Evolutionary conservation across 1,284 basidiomycete genomes (phyloP), one percentile per base, ranked within the genome.

Genomic region (Ceratobasidium sp.): DNA sequence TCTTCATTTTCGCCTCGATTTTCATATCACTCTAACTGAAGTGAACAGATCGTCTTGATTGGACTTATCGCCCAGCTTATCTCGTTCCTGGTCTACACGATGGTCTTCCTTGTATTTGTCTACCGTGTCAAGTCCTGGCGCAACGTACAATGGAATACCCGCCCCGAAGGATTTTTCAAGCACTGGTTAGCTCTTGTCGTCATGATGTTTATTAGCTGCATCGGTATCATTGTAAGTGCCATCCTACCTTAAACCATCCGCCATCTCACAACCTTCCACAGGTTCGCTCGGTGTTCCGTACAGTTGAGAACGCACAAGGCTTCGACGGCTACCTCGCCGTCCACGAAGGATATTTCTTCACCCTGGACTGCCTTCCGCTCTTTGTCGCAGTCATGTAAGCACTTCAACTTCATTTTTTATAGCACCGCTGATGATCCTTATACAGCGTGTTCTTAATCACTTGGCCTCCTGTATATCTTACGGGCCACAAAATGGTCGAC

Each of bases 41-140:
- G 22, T 50, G 78, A 78, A 17, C 78, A 91, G 87, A 85, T 92
- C 24, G 91, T 92, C 81, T 83, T 93, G 22, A 81, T 81, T 15
- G 82, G 82, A 75, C 80, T 83, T 59, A 79, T 79, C 44, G 76
- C 80, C 4, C 82, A 83, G 67, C 80, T 85, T 75, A 81, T 80
- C 36, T 81, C 80, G 50, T 85, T 85, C 79, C 78, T 83, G 73
- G 78, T 83, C 71, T 85, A 85, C 78, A 81, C 82, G 27, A 78
- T 79, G 5, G 78, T 85, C 62, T 83, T 81, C 79, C 78, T 80
- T 3, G 75, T 82, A 48, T 84, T 85, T 73, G 81, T 82, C 51
- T 80, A 81, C 76, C 69, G 81, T 66, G 78, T 80, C 80, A 81
- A 69, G 33, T 77, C 81, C 3, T 81, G 81, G 81, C 75, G 75